A percentile compares a stretch with the other conserved stretches of the same genome.
These are phyloP conservation scores for Pachysandra terminalis DNA, from an alignment of 164 flowering plant genomes.

Conservation along the genomic window DNA sequence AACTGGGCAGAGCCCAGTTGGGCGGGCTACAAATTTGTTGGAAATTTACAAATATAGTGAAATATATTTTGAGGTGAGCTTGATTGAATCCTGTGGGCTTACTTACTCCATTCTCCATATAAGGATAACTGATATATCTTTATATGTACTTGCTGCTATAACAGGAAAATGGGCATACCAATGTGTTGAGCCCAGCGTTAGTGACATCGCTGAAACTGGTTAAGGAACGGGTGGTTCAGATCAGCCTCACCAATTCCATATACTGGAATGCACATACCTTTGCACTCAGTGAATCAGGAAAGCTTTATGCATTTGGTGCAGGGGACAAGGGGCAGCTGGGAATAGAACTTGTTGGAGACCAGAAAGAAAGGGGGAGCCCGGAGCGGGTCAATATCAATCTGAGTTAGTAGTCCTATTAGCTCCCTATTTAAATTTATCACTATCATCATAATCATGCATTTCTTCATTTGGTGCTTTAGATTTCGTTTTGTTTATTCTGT, in stretches of 20 bases:
- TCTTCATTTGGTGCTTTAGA: constrained; percentile 20
- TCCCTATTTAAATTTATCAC: constrained; percentile 27
- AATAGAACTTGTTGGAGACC: constrained; percentile 52
- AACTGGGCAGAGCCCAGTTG: no score
- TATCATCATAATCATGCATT: not conserved
- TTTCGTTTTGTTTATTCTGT: constrained; percentile 37
- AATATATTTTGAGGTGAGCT: no score
- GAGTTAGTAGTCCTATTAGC: constrained; percentile 28
- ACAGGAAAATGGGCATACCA: constrained; percentile 68
- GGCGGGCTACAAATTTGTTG: no score
- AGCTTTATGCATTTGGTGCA: constrained; percentile 87
- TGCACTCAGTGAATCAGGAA: constrained; percentile 85
- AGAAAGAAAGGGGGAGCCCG: constrained; percentile 68
- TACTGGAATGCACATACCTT: constrained; percentile 96
- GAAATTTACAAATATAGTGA: no score
- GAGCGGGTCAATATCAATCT: constrained; percentile 81
- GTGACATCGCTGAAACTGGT: constrained; percentile 78
- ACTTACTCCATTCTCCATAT: not conserved
- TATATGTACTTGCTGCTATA: not conserved
- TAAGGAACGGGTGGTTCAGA: constrained; percentile 80
- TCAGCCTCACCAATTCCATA: constrained; percentile 89
- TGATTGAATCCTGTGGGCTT: not conserved
- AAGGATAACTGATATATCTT: not conserved
- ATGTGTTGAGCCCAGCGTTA: constrained; percentile 72
- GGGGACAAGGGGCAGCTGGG: constrained; percentile 98